Base-by-base conservation (phyloP, 2,329 filamentous ascomycete species). In the Fusarium algeriense region DNA sequence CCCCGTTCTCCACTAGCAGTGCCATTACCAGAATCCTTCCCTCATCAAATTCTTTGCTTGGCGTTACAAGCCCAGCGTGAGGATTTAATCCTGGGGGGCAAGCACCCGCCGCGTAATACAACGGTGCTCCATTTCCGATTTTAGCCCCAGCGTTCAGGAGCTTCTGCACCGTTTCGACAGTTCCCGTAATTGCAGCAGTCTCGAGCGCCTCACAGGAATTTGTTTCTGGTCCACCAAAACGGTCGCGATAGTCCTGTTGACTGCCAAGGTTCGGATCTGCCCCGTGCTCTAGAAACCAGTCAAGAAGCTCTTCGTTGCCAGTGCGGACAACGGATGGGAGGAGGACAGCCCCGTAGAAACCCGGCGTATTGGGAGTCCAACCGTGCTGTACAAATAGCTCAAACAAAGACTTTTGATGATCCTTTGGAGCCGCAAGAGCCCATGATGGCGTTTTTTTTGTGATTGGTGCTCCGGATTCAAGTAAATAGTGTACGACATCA, bases 201-300 rank as follows among this genome's bases (percentile, higher is more conserved):
- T 74, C 60, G 2, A 75, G 73, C 0, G 69, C 61, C 2, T 30
- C 20, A 43, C 70, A 75, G 0, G 73, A 75, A 11, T 63, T n/a
- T 3, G 28, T 26, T 4, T 71, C 67, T 3, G 73, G 45, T 13
- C 6, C 57, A 15, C 71, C 71, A n/a, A 50, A 32, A 11, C 61
- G 61, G 32, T 74, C 59, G 5, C 50, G 46, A 15, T 60, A 54
- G 3, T 71, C 52, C 7, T 57, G 48, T 12, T 74, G 69, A 1
- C 10, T 13, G 7, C 69, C 73, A 5, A 75, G 34, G 32, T 75
- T 74, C 5, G 73, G 67, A 43, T 75, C 50, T 28, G 73, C 73
- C 3, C 67, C 67, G 5, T 71, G 60, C 11, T 52, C 40, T 1
- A 75, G 67, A n/a, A 75, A 75, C 73, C 73, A 75, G 12, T 62